Evolutionary conservation across 1,139 yeast genomes (phyloP).

Genomic region (Saccharomyces hybrid): DNA sequence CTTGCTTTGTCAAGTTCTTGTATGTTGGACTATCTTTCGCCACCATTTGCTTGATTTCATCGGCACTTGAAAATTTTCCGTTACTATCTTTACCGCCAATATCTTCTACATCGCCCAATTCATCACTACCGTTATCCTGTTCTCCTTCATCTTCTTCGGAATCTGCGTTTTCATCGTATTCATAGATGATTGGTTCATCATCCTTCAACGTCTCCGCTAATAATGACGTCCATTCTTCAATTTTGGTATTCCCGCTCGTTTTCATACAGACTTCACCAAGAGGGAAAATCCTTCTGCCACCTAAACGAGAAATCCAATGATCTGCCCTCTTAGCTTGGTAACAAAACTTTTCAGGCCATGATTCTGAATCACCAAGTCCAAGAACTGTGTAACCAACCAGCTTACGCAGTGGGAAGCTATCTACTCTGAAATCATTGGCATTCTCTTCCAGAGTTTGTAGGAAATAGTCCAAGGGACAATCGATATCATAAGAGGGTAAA

Average conservation of each 20-base stretch:
- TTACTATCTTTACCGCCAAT: conserved; percentile 48
- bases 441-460: conserved; percentile 76
- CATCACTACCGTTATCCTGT: conserved; percentile 29
- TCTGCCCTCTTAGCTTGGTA: conserved; percentile 78
- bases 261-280: conserved; percentile 82
- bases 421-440: conserved; percentile 76
- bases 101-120: conserved; percentile 59
- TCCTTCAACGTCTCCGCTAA: conserved; percentile 56
- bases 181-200: conserved; percentile 54
- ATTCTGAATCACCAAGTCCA: conserved; percentile 82
- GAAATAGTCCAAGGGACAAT: conserved; percentile 85
- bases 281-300: conserved; percentile 79
- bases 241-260: conserved; percentile 51
- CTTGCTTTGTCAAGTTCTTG: conserved; percentile 84
- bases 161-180: conserved; percentile 42
- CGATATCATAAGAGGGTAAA: conserved; percentile 87
- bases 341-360: conserved; percentile 82
- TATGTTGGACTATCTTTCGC: conserved; percentile 84
- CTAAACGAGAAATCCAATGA: conserved; percentile 69
- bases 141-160: conserved; percentile 38
- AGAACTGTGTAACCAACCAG: conserved; percentile 76
- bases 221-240: conserved; percentile 60
- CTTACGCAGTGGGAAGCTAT: conserved; percentile 62
- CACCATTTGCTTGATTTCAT: conserved; percentile 72
- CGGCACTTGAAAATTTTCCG: conserved; percentile 7